Base-by-base conservation (phyloP, 306 rosid species). In the Alnus rubra region DNA sequence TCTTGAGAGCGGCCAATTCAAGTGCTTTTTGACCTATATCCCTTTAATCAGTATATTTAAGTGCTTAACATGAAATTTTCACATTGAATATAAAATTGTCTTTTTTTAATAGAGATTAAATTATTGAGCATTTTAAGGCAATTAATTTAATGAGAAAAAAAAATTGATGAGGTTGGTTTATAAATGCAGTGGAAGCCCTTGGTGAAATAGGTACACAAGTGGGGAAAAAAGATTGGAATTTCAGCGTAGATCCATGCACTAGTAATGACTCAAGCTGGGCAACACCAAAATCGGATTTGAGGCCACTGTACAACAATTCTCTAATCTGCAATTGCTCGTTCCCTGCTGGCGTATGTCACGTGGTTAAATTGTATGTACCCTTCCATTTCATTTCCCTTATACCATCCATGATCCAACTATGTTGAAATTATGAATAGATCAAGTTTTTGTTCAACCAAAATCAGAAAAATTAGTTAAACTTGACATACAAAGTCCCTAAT, bases 201-300 rank as follows among this genome's bases (percentile, higher is more conserved):
- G 0, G 14, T 1, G 82, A 82, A 55, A 67, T 77, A 35, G 76
- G 14, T 31, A 1, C 0, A 7, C 79, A 82, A 56, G 5, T 77
- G 19, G 79, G 85, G 39, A 77, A 73, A 64, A 65, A 47, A 16
- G 82, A 65, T 48, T 77, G 82, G 82, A 56, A 78, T 64, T 18
- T 50, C 86, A 56, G 1, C 2, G 58, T 78, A 15, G 82, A 82
- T 68, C 79, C 82, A 3, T 82, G 82, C 67, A 11, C 28, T 23
- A 23, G 2, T 14, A 74, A 78, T 30, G 23, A 74, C 8, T 28
- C 73, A 50, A 68, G 31, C 5, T 78, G 79, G 82, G 15, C 3
- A 13, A 82, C 86, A 14, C 73, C 77, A 23, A 47, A 69, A 13
- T 0, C 33, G 33, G 2, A 1, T 9, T 67, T 12, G 45, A 19